A percentile compares a stretch with the other conserved stretches of the same genome.
These are phyloP conservation scores for Cruciata laevipes DNA, from an alignment of 257 asterid genomes.

Conservation along the genomic window DNA sequence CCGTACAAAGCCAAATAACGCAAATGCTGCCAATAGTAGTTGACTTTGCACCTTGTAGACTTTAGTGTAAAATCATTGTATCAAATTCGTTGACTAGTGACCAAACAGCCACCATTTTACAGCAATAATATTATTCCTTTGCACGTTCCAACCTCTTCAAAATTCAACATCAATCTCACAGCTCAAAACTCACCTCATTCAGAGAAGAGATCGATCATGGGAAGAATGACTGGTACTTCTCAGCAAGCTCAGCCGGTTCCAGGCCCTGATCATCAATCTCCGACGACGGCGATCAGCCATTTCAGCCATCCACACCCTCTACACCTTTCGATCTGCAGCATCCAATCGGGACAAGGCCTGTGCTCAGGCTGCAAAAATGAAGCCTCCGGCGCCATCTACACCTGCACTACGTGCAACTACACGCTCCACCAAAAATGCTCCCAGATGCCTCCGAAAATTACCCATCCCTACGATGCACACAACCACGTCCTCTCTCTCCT, in stretches of 20 bases:
- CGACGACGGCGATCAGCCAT: slow-evolving; percentile 24
- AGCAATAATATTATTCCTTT: neutral
- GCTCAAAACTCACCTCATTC: neutral
- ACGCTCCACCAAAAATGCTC: slow-evolving; percentile 40
- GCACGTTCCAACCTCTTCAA: neutral
- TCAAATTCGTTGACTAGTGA: neutral
- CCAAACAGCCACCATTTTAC: neutral
- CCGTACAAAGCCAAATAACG: neutral
- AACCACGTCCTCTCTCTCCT: slow-evolving; percentile 35
- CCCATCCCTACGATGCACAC: slow-evolving; percentile 35
- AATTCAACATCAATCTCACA: neutral
- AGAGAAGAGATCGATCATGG: neutral
- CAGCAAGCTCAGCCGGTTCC: neutral
- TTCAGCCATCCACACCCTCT: slow-evolving; percentile 61
- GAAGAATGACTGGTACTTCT: neutral
- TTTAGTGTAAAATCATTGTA: neutral
- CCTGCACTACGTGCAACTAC: slow-evolving; percentile 37
- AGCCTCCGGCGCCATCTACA: slow-evolving; percentile 28
- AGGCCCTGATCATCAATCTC: slow-evolving; percentile 8
- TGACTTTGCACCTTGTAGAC: neutral
- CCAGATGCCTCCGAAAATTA: slow-evolving; percentile 38
- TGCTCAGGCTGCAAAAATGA: slow-evolving; percentile 45
- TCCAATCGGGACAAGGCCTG: neutral
- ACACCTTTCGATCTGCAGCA: slow-evolving; percentile 15
- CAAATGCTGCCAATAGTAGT: neutral